Percentiles rank a stretch among this genome's conserved stretches.
These are phyloP conservation scores for Picea abies DNA, from an alignment of 83 land plant genomes.

Conservation along the genomic window DNA sequence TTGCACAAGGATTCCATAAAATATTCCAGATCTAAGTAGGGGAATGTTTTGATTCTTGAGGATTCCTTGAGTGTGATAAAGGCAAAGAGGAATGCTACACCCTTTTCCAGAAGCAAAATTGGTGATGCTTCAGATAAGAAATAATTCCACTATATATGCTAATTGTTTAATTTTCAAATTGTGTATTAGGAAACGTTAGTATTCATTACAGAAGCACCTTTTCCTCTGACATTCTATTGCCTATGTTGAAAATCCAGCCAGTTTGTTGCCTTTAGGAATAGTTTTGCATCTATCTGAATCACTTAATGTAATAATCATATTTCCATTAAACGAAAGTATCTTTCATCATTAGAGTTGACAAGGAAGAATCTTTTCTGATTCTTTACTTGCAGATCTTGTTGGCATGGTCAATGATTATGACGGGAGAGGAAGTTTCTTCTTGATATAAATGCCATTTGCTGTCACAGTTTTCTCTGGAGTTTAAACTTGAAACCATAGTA, in stretches of 20 bases:
- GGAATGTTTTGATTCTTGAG: neutral
- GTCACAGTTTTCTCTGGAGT: neutral
- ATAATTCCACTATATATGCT: too few relatives aligned
- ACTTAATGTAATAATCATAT: too few relatives aligned
- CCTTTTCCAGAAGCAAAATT: neutral
- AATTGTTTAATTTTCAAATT: too few relatives aligned
- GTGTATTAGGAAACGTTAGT: too few relatives aligned
- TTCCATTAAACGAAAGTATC: neutral
- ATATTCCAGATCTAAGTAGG: neutral
- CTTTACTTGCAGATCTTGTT: too few relatives aligned
- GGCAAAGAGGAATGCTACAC: neutral
- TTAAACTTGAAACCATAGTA: neutral
- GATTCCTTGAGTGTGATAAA: neutral
- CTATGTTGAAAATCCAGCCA: too few relatives aligned
- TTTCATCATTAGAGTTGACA: neutral
- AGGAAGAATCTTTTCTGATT: neutral
- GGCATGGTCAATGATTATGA: too few relatives aligned
- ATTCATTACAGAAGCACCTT: too few relatives aligned
- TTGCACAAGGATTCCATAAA: neutral
- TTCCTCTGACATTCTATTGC: too few relatives aligned
- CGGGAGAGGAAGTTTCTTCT: neutral
- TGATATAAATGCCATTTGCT: neutral
- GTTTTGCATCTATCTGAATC: neutral
- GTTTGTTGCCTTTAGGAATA: neutral
- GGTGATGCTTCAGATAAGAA: too few relatives aligned